These are phyloP conservation scores for Lipomyces sp. DNA, from an alignment of 805 yeast species.

Conservation along the genomic window DNA sequence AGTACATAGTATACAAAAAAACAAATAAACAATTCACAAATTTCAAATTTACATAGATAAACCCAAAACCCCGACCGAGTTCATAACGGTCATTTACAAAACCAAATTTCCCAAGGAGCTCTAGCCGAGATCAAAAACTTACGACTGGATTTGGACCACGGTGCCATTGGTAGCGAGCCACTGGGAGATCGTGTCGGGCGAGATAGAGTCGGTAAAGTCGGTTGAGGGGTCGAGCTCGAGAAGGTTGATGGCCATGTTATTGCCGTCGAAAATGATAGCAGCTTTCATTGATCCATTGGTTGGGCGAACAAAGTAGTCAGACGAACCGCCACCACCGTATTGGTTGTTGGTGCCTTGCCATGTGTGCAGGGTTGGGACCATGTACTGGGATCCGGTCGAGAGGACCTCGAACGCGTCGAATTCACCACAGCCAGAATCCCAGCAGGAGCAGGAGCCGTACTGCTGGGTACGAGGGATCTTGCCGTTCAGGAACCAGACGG, in stretches of 20 bases:
- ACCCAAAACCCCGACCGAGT: neutral
- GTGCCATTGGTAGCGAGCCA: constrained; percentile 45
- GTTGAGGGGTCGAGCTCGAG: constrained; percentile 56
- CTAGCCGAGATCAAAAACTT: neutral
- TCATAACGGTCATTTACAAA: neutral
- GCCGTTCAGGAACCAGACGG: constrained; percentile 94
- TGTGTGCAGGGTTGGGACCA: constrained; percentile 77
- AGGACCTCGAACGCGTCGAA: constrained; percentile 91
- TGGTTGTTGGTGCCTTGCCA: constrained; percentile 70
- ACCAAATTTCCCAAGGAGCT: neutral
- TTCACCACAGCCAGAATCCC: constrained; percentile 98
- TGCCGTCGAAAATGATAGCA: constrained; percentile 77
- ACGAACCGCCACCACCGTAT: constrained; percentile 77
- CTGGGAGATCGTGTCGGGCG: constrained; percentile 48
- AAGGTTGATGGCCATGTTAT: constrained; percentile 56
- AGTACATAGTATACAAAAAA: neutral
- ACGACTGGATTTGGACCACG: constrained; percentile 26
- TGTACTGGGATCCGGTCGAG: constrained; percentile 70
- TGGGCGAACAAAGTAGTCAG: constrained; percentile 90
- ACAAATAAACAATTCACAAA: too few species aligned
- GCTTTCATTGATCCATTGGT: constrained; percentile 76
- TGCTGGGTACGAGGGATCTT: constrained; percentile 95
- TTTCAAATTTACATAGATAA: neutral
- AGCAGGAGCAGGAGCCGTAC: constrained; percentile 95
- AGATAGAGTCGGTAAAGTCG: constrained; percentile 60